These are phyloP conservation scores for Penicillium sp. DNA, from an alignment of 2,329 filamentous ascomycete species.

Conservation along the genomic window DNA sequence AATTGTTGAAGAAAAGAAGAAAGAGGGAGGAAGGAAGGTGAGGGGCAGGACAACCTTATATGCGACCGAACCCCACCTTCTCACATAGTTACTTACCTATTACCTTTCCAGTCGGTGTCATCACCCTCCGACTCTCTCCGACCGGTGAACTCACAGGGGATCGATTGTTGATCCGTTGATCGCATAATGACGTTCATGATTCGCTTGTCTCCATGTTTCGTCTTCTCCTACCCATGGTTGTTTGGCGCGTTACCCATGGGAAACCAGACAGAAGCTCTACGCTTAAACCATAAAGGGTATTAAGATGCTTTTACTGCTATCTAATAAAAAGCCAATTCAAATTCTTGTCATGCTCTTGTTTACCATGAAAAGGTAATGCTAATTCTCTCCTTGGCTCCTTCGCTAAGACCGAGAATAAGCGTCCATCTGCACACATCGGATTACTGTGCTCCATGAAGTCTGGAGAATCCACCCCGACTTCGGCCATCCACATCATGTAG, in stretches of 20 bases:
- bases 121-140: constrained; percentile 32
- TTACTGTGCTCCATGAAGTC: constrained; percentile 5
- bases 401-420: constrained; percentile 6
- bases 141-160: constrained; percentile 25
- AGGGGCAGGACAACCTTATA: constrained; percentile 37
- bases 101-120: constrained; percentile 11
- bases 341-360: not conserved
- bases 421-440: constrained; percentile 2
- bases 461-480: not conserved
- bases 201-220: constrained; percentile 9
- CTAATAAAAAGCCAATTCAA: not conserved
- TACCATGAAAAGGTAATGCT: not conserved
- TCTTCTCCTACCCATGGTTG: not conserved
- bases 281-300: not conserved
- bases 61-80: constrained; percentile 42
- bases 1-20: constrained; percentile 16
- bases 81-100: not conserved
- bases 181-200: constrained; percentile 25
- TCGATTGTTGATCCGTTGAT: constrained; percentile 17
- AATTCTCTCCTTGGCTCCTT: not conserved
- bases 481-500: constrained; percentile 1
- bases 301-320: not conserved
- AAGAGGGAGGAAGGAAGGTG: constrained; percentile 8
- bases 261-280: not conserved
- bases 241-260: not conserved